Evolutionary conservation across 331 rosid species (phyloP).

Genomic region (Acacia concinna): DNA sequence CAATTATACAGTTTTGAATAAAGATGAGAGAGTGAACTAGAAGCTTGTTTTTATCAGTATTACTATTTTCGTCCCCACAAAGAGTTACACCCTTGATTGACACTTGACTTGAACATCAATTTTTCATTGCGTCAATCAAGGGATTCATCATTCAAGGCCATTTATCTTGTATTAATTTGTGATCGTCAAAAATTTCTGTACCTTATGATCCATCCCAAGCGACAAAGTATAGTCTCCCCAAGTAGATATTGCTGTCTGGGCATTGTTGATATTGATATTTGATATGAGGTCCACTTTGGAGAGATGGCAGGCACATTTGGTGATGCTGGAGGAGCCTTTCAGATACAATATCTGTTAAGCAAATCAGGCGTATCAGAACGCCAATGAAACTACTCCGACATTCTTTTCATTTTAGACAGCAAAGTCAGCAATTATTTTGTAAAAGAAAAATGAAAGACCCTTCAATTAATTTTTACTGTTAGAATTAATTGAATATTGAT

Average conservation of each 20-base stretch:
- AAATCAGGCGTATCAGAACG: neutral
- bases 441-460: neutral
- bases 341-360: neutral
- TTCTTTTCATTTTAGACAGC: neutral
- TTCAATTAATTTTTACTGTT: neutral
- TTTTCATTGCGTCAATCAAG: neutral
- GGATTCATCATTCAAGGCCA: neutral
- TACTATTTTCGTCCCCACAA: neutral
- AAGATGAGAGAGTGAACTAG: neutral
- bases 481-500: neutral
- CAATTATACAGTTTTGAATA: neutral
- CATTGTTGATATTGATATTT: neutral
- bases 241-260: neutral
- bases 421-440: neutral
- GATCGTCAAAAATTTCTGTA: neutral
- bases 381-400: neutral
- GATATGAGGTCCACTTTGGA: neutral
- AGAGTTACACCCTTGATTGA: neutral
- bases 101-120: neutral
- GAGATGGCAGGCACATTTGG: conserved; percentile 1
- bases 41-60: neutral
- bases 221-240: neutral
- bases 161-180: neutral
- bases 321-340: neutral
- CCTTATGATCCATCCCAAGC: neutral